A percentile compares a stretch with the other conserved stretches of the same genome.
Evolutionary conservation across 129 eudicot genomes (phyloP).

Genomic region (Artemisia argyi): DNA sequence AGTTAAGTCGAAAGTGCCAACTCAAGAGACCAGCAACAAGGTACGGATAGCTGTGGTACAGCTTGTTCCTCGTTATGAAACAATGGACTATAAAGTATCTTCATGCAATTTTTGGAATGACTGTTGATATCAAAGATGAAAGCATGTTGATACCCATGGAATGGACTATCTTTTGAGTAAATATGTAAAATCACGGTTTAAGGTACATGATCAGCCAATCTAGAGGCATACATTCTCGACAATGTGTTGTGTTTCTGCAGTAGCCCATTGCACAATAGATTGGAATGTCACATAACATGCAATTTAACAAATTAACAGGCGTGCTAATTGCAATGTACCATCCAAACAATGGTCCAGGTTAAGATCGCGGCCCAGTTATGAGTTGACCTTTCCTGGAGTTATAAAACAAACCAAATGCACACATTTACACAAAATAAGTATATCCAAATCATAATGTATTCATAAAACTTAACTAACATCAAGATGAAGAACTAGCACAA

Average conservation of each 20-base stretch:
- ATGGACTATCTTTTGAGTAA: constrained; percentile 14
- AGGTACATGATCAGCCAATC: constrained; percentile 9
- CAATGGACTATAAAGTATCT: constrained; percentile 19
- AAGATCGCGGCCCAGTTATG: no score
- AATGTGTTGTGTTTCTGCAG: no score
- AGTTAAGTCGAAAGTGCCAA: constrained; percentile 14
- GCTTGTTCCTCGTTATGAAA: constrained; percentile 22
- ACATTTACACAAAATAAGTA: no score
- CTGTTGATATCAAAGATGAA: constrained; percentile 6
- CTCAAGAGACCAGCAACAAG: constrained; percentile 18
- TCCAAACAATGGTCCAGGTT: no score
- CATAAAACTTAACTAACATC: no score
- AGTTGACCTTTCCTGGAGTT: no score
- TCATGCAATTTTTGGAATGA: constrained; percentile 21
- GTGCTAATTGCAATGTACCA: no score
- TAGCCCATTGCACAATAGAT: not conserved
- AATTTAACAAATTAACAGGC: no score
- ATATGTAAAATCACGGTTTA: not conserved
- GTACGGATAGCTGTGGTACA: constrained; percentile 9
- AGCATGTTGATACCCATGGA: not conserved
- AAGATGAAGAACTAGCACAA: no score
- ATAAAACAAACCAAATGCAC: no score
- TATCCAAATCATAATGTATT: no score
- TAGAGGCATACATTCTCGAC: not conserved
- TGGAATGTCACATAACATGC: no score